Conservation (phyloP, 768 basidiomycete genomes). For the Tulasnella sp. region DNA sequence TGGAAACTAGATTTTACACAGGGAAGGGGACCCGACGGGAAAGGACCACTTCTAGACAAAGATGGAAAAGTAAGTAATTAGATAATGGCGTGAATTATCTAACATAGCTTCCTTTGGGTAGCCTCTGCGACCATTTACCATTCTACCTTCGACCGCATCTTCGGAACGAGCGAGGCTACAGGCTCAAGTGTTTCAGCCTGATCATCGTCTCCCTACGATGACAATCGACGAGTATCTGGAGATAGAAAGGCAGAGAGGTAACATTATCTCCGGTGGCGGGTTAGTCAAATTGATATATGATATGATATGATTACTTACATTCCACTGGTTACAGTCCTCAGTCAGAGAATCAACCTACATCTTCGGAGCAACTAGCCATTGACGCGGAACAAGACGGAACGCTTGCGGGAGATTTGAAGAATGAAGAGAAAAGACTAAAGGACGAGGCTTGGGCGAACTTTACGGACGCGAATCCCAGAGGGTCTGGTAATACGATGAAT, state of each 20-base stretch:
- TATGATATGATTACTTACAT: neutral
- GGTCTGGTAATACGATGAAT: constrained; percentile 97
- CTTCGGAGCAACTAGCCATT: constrained; percentile 61
- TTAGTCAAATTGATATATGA: constrained; percentile 29
- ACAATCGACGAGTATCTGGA: constrained; percentile 87
- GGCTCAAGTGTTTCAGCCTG: constrained; percentile 70
- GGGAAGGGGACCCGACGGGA: constrained; percentile 30
- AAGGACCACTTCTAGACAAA: constrained; percentile 57
- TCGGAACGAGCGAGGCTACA: constrained; percentile 59
- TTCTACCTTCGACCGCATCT: constrained; percentile 56
- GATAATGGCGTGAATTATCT: neutral
- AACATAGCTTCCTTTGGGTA: constrained; percentile 24
- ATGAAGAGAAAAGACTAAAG: constrained; percentile 64
- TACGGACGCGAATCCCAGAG: constrained; percentile 72
- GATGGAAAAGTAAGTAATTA: constrained; percentile 50
- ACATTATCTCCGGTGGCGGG: constrained; percentile 81
- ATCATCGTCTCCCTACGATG: constrained; percentile 86
- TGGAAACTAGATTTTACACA: constrained; percentile 58
- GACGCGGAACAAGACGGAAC: constrained; percentile 83
- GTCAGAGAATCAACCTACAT: constrained; percentile 52
- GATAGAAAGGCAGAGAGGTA: constrained; percentile 70
- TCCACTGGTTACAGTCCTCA: constrained; percentile 36
- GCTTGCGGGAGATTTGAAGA: constrained; percentile 46
- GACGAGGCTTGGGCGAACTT: constrained; percentile 88
- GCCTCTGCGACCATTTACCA: constrained; percentile 87